These are phyloP conservation scores for Mortierella antarctica DNA, from an alignment of 192 early-diverging fungal species.

Conservation along the genomic window DNA sequence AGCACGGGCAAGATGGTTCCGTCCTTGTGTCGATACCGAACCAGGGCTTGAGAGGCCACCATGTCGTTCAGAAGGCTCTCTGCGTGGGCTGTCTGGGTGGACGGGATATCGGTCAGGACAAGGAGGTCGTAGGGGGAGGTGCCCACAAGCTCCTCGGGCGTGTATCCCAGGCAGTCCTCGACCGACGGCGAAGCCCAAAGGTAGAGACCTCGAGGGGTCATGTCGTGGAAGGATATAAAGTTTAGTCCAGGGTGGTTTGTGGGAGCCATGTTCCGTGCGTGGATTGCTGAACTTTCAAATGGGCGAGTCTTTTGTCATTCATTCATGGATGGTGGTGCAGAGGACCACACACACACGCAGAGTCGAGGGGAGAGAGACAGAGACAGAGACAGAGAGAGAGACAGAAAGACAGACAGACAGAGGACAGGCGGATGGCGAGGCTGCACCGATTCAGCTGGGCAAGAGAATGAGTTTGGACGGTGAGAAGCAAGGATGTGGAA, in stretches of 20 bases:
- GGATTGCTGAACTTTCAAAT: no score
- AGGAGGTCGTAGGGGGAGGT: constrained; percentile 32
- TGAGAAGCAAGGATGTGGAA: no score
- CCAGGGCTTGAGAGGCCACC: constrained; percentile 34
- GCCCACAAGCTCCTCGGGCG: constrained; percentile 50
- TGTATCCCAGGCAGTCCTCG: constrained; percentile 53
- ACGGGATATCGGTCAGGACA: constrained; percentile 32
- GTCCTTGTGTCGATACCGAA: constrained; percentile 38
- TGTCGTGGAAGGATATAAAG: constrained; percentile 56
- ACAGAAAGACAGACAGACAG: no score
- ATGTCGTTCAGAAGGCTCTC: constrained; percentile 44
- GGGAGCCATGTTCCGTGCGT: no score
- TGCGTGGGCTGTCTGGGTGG: constrained; percentile 24
- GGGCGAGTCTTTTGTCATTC: no score
- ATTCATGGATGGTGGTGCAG: no score
- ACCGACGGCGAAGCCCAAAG: constrained; percentile 44
- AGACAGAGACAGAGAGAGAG: no score
- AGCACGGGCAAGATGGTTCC: constrained; percentile 4
- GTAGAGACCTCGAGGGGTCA: constrained; percentile 19
- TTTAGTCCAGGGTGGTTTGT: not conserved
- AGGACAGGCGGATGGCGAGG: no score
- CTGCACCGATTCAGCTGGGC: no score
- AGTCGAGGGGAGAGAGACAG: no score
- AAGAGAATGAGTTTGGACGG: no score
- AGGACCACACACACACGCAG: no score